Evolutionary conservation across 2,329 filamentous ascomycete genomes (phyloP).

Genomic region (Xylaria polymorpha): DNA sequence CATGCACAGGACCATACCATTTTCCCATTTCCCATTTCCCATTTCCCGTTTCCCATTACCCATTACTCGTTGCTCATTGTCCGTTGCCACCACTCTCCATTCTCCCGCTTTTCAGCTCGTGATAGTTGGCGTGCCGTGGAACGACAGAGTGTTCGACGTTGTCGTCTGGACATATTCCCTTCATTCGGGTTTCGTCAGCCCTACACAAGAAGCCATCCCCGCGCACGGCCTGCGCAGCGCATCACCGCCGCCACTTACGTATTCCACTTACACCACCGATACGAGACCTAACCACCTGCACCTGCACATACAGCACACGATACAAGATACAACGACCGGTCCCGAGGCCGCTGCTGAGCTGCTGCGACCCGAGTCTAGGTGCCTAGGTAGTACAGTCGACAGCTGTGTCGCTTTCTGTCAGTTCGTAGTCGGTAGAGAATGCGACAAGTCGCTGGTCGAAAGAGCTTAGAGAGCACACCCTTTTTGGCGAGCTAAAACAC

Average conservation of each 20-base stretch:
- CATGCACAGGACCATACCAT: neutral
- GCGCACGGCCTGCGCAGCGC: constrained; percentile 1
- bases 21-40: neutral
- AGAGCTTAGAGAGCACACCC: neutral
- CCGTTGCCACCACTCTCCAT: neutral
- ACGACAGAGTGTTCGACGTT: neutral
- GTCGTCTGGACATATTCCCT: neutral
- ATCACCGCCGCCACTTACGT: neutral
- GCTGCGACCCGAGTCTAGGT: neutral
- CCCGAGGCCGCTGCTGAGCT: constrained; percentile 1
- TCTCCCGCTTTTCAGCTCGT: neutral
- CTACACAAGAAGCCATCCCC: constrained; percentile 4
- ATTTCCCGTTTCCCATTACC: neutral
- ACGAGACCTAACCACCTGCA: neutral
- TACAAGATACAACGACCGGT: neutral
- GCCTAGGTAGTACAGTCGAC: neutral
- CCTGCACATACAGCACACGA: neutral
- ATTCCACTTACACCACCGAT: constrained; percentile 12
- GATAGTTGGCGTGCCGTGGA: neutral
- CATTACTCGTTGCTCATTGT: neutral
- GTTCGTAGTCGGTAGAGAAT: constrained; percentile 7
- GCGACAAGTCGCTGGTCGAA: neutral
- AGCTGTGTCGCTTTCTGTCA: constrained; percentile 5
- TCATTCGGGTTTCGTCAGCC: neutral
- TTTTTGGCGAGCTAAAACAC: neutral